Base-by-base conservation (phyloP, 2,329 filamentous ascomycete species). In the Pestalotiopsis sp. region DNA sequence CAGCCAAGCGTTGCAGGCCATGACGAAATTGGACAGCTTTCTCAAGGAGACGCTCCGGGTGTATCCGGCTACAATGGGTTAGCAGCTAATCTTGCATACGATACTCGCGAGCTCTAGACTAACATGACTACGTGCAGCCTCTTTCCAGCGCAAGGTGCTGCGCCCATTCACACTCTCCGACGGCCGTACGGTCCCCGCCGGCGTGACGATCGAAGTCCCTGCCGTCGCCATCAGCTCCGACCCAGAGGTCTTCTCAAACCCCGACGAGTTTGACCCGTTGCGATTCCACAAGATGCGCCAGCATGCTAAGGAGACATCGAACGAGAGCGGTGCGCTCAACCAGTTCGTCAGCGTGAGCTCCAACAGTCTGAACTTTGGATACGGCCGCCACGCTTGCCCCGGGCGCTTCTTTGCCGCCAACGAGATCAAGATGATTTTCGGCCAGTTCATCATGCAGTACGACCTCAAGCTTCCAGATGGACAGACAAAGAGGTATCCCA, bases 81-180 rank as follows among this genome's bases (percentile, higher is more conserved):
- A 70, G 77, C 66, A 0, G 7, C 27, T n/a, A 31, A 4, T 23
- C 1, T 14, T n/a, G 7, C 31, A 49, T 38, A 3, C 12, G 20
- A 41, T 41, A 38, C n/a, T 4, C 36, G 25, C 52, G 14, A 12
- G 49, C 20, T 20, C 2, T 14, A 39, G 13, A 62, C 31, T 59
- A 17, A 59, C 27, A 59, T 2, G 12, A 25, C 57, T 65, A 36
- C 36, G 45, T 45, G 45, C 39, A 75, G 78, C 76, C 0, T 79
- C 83, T 2, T 86, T 86, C 74, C 68, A 71, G 23, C 83, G 84
- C 68, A 83, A 82, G 68, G 83, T 84, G 9, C 73, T 83, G 5
- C 78, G 81, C 70, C 76, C 81, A 5, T 80, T 87, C 71, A 82
- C 79, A 0, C 82, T 87, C 1, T 85, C 84, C 56, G 85, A 84